Base-by-base conservation (phyloP, 2,329 filamentous ascomycete genomes). In the Penicillium sp. region DNA sequence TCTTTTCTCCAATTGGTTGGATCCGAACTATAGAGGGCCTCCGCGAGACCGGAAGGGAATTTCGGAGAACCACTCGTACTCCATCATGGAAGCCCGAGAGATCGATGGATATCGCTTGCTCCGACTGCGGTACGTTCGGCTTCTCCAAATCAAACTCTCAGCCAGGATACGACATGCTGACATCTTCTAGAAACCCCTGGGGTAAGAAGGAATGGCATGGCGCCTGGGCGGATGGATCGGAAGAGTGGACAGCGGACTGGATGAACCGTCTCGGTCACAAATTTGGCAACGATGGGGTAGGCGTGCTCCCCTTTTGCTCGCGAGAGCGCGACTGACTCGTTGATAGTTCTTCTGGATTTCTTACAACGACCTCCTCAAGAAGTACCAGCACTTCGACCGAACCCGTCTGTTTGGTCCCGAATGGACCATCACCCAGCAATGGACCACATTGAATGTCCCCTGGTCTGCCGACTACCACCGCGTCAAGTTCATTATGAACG, bases 171-270 rank as follows among this genome's bases (percentile, higher is more conserved):
- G 20, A 5, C 4, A 25, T 42, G 32, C 53, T 60, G 8, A 61
- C 34, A 35, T 23, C n/a, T 4, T 14, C 23, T 33, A 80, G 83
- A 49, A 93, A 93, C 53, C 87, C 87, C 0, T 93, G 86, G 87
- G 87, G 87, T 1, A 80, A 81, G 48, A 80, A 78, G 20, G 87
- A 89, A 64, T 93, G 87, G 86, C 84, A 79, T 19, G 87, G 87
- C 1, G 74, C 85, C 2, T 93, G 87, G 86, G 83, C 79, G 25
- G 87, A 93, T 57, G 87, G 87, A 0, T 87, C 84, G 5, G 85
- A 87, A 54, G 83, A 91, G 63, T 94, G 87, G 87, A 91, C 85
- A 1, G 74, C 85, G 0, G 82, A 89, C 51, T 87, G 84, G 78
- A 81, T 91, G 65, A 68, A 80, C 44, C 81, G 83, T 53, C 74